Conservation (phyloP, 2,329 filamentous ascomycete genomes). For the Claviceps fusiformis region DNA sequence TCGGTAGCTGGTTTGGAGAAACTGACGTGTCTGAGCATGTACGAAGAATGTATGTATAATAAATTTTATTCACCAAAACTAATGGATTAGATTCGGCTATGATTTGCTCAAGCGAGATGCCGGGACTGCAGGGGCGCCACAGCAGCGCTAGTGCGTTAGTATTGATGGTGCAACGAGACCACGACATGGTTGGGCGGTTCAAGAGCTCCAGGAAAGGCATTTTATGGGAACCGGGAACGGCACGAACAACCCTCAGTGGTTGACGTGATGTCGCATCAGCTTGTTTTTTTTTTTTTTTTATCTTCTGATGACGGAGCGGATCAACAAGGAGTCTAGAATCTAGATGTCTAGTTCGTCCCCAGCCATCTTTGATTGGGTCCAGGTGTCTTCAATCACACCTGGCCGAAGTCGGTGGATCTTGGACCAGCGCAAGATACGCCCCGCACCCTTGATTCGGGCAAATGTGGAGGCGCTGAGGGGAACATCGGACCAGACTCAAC, state of each 20-base stretch:
- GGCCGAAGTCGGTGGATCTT: neutral
- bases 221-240: neutral
- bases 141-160: neutral
- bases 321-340: neutral
- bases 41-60: slow-evolving; percentile 1
- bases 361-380: neutral
- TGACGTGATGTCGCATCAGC: neutral
- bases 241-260: neutral
- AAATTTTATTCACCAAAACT: slow-evolving; percentile 1
- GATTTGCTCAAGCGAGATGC: slow-evolving; percentile 1
- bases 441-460: neutral
- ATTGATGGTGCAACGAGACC: no score
- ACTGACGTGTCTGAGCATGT: neutral
- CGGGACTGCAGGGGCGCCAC: neutral
- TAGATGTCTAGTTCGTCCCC: neutral
- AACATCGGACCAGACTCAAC: neutral
- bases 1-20: neutral
- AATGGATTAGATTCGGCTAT: neutral
- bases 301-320: neutral
- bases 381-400: neutral
- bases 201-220: neutral
- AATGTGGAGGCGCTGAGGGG: neutral
- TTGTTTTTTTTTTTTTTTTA: neutral
- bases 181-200: neutral
- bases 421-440: neutral